These are phyloP conservation scores for Nitzschia sp. DNA, from an alignment of 108 stramenopile species.

Conservation along the genomic window DNA sequence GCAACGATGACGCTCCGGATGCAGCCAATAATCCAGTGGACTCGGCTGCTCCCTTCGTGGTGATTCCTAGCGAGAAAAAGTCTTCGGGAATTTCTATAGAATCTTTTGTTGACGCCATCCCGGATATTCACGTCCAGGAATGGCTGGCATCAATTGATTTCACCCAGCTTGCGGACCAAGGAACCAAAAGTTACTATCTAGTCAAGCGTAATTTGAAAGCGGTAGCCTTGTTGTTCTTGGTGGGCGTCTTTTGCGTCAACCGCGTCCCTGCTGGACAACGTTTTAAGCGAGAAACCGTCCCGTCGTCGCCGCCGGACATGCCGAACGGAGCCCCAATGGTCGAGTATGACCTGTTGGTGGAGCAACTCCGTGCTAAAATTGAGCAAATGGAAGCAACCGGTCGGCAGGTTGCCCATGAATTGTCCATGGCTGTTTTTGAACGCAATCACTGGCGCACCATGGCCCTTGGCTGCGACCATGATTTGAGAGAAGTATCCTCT, in stretches of 20 bases:
- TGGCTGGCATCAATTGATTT: background rate
- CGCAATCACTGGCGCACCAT: conserved; percentile 3
- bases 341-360: background rate
- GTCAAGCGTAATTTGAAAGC: conserved; percentile 16
- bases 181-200: conserved; percentile 13
- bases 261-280: background rate
- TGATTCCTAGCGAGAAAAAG: background rate
- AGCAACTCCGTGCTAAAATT: background rate
- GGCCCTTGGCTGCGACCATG: background rate
- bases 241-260: conserved; percentile 11
- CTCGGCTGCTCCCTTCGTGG: background rate
- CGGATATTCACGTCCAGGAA: background rate
- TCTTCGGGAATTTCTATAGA: background rate
- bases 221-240: background rate
- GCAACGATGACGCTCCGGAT: background rate
- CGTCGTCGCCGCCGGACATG: background rate
- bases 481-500: background rate
- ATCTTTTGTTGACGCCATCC: background rate
- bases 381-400: conserved; percentile 3
- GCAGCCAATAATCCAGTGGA: background rate
- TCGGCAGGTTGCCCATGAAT: background rate
- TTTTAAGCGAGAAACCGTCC: background rate
- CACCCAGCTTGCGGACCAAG: background rate
- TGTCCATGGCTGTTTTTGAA: background rate
- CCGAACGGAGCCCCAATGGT: background rate